Conservation (phyloP, 192 early-diverging fungal genomes). For the Pilaira anomala region DNA sequence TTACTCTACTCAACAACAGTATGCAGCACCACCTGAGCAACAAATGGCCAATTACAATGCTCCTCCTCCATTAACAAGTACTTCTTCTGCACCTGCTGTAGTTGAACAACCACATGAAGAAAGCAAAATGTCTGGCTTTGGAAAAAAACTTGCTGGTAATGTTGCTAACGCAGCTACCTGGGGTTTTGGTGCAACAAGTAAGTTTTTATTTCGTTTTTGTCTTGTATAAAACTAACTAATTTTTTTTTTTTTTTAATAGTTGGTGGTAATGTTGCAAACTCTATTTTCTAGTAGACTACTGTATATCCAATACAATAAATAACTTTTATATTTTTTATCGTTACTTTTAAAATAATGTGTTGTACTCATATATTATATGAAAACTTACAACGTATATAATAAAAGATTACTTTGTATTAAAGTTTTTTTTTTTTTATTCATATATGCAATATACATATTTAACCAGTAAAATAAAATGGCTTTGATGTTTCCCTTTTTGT, state of each 20-base stretch:
- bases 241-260: constrained; percentile 12
- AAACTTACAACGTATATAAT: too few relatives aligned
- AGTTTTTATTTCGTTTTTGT: not conserved
- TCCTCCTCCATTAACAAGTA: not conserved
- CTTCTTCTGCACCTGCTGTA: constrained; percentile 12
- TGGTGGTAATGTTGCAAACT: constrained; percentile 16
- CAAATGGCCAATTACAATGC: not conserved
- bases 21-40: constrained; percentile 12
- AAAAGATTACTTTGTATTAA: too few relatives aligned
- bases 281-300: constrained; percentile 25
- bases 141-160: constrained; percentile 30
- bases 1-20: too few relatives aligned
- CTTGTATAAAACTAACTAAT: not conserved
- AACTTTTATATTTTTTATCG: too few relatives aligned
- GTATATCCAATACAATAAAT: too few relatives aligned
- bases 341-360: too few relatives aligned
- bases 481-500: too few relatives aligned
- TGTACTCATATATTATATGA: too few relatives aligned
- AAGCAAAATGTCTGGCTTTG: constrained; percentile 21
- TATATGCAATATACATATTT: too few relatives aligned
- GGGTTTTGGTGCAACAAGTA: constrained; percentile 32
- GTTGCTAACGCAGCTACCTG: constrained; percentile 25
- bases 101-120: constrained; percentile 4
- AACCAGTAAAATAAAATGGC: too few relatives aligned
- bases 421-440: too few relatives aligned